Base-by-base conservation (phyloP, 345 rosid species). In the Eucalyptus fibrosa region DNA sequence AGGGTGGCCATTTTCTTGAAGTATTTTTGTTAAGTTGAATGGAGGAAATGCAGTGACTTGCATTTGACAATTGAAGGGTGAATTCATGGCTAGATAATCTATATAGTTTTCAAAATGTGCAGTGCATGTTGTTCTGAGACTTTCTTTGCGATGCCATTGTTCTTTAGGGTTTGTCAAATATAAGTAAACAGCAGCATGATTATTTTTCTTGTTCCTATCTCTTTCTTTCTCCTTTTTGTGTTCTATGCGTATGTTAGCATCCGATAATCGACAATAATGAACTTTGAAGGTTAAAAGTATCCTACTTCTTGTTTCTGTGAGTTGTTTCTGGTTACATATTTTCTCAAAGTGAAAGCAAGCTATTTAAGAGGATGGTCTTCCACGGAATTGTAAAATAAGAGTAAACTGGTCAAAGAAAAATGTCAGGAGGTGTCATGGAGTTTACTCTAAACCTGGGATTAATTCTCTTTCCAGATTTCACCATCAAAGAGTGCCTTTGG, bases 401-500 rank as follows among this genome's bases (percentile, higher is more conserved):
- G 85, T 77, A 77, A 77, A 40, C 40, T 40, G 28, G 47, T 77
- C 47, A 77, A 77, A 69, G 21, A 10, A 77, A 40, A 77, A 86
- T 32, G 34, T 53, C 67, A 12, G 88, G 59, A 50, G 67, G 62
- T 51, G 17, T 34, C 88, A 19, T 86, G 42, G 59, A 10, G 28
- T 24, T 50, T 55, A 23, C 24, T 86, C n/a, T n/a, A 86, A 50
- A 18, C 56, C 45, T 30, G 47, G 44, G 15, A 32, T 50, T 67
- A 51, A 28, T 88, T 90, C 85, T n/a, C 72, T 81, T 91, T 89
- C 89, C 92, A 98, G 99, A 92, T 98, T 98, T 94, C 99, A 98
- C 93, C 99, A 98, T 93, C 99, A 95, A 92, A 97, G 99, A 88
- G 99, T 97, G 91, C 99, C 99, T 28, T 92, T 98, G 89, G 98